Percentiles rank a stretch among this genome's conserved stretches.
Evolutionary conservation across 148 eudicot species (phyloP).

Genomic region (Amaranthus cruentus): DNA sequence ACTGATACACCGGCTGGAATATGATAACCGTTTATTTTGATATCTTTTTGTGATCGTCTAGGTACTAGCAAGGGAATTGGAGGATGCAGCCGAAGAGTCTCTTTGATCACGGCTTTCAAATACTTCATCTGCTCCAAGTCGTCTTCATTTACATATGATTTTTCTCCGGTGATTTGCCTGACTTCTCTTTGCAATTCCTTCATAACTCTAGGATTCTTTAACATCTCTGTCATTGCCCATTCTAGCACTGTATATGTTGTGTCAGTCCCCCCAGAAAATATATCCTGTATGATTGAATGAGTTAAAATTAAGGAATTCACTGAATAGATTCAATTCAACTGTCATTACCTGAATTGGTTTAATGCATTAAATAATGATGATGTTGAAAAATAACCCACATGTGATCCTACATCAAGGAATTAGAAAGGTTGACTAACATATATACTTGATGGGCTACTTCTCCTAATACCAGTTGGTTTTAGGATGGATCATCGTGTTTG

Average conservation of each 20-base stretch:
- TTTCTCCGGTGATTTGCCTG: slow-evolving; percentile 15
- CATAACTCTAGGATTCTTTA: slow-evolving; percentile 17
- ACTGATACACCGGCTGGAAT: slow-evolving; percentile 19
- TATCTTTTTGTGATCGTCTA: slow-evolving; percentile 3
- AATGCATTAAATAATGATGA: no score
- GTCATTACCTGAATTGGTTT: background rate
- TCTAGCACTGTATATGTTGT: slow-evolving; percentile 24
- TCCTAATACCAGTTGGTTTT: no score
- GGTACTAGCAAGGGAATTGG: slow-evolving; percentile 23
- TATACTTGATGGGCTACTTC: no score
- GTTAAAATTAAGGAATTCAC: background rate
- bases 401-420: no score
- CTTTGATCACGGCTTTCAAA: slow-evolving; percentile 27
- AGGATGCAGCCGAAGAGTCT: slow-evolving; percentile 28
- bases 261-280: slow-evolving; percentile 27
- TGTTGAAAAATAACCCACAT: no score
- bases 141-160: slow-evolving; percentile 9
- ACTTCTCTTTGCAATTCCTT: slow-evolving; percentile 22
- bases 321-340: background rate
- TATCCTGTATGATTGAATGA: slow-evolving; percentile 12
- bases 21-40: slow-evolving; percentile 13
- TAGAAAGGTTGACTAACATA: no score
- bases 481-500: no score
- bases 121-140: slow-evolving; percentile 24
- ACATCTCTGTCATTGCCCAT: slow-evolving; percentile 33